These are phyloP conservation scores for Penicillium pulvis DNA, from an alignment of 495 filamentous ascomycete species.

Conservation along the genomic window DNA sequence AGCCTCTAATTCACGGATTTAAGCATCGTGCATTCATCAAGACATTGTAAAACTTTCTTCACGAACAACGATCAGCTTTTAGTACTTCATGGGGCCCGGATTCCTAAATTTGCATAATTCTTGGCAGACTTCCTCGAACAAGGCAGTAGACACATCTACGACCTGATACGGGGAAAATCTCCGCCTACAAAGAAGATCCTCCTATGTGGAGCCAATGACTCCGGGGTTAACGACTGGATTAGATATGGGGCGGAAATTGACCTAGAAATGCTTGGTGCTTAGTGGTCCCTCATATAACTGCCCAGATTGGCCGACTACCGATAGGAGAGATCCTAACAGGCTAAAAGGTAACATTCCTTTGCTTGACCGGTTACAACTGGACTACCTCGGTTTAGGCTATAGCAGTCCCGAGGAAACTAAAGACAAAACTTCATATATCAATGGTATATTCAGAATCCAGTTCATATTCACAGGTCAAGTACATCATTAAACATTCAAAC, in stretches of 20 bases:
- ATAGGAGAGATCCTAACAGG: neutral
- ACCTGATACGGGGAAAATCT: constrained; percentile 33
- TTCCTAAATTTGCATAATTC: neutral
- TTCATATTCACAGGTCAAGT: constrained; percentile 19
- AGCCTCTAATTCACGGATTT: neutral
- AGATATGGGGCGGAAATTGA: neutral
- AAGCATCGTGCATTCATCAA: too few relatives aligned
- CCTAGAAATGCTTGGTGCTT: neutral
- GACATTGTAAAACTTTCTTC: too few relatives aligned
- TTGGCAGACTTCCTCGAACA: neutral
- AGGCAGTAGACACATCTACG: neutral
- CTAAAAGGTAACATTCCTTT: neutral
- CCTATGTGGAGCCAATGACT: constrained; percentile 16
- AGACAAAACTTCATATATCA: neutral
- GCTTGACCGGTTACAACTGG: neutral
- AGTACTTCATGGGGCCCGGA: neutral
- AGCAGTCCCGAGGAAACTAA: too few relatives aligned
- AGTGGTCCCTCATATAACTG: neutral
- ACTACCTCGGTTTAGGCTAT: too few relatives aligned
- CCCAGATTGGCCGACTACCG: neutral
- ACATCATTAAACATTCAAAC: constrained; percentile 7
- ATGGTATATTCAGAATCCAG: neutral
- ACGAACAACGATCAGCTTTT: too few relatives aligned
- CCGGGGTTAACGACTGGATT: constrained; percentile 4
- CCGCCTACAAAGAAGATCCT: constrained; percentile 10